These are phyloP conservation scores for Chlamydomonas urium DNA, from an alignment of 139 green algal species.

Conservation along the genomic window DNA sequence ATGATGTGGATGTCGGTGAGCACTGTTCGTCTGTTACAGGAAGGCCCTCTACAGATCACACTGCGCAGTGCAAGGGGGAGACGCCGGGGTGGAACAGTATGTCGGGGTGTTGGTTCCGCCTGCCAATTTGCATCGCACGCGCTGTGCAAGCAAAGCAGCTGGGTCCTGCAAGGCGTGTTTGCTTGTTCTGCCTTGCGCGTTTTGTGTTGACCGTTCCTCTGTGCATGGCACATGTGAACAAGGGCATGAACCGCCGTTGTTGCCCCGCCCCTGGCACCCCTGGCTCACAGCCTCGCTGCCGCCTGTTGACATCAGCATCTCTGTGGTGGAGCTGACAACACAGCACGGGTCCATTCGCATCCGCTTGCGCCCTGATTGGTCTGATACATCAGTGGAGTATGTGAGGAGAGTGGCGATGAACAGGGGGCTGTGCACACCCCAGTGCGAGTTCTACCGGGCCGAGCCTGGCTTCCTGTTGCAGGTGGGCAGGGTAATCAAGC, in stretches of 20 bases:
- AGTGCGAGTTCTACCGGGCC: conserved; percentile 30
- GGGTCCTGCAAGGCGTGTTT: no score
- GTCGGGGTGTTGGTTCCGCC: no score
- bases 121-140: no score
- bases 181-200: no score
- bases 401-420: not conserved
- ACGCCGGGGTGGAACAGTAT: no score
- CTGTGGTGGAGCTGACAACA: conserved; percentile 1
- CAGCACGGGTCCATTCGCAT: conserved; percentile 19
- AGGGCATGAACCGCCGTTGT: no score
- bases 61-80: not conserved
- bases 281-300: conserved; percentile 15
- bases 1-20: conserved; percentile 20
- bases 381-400: conserved; percentile 2
- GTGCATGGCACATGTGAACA: no score
- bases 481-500: not conserved
- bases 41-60: not conserved
- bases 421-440: conserved; percentile 13
- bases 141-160: no score
- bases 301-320: conserved; percentile 9
- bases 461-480: conserved; percentile 22
- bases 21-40: not conserved
- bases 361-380: conserved; percentile 20
- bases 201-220: no score
- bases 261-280: no score